Base-by-base conservation (phyloP, 768 basidiomycete species). In the Lyophyllum decastes region DNA sequence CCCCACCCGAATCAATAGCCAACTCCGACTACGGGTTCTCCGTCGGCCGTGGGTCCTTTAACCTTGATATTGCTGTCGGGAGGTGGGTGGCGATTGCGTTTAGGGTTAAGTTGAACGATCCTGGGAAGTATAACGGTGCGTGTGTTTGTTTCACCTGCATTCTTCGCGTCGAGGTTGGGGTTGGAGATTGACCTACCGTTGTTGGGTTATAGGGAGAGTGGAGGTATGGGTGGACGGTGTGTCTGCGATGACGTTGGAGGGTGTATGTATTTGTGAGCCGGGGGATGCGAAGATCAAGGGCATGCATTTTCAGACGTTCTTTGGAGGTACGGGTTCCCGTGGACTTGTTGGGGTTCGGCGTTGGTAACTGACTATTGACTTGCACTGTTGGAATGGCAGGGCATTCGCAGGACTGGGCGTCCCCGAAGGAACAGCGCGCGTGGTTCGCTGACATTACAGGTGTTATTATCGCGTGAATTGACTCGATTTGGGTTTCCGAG, bases 291-390 rank as follows among this genome's bases (percentile, higher is more conserved):
- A 71, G 52, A 81, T 92, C 53, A 84, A 83, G 55, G 90, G 90
- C 8, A 82, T 87, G 68, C 88, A 89, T 67, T 83, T 88, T 50
- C 83, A 90, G 69, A 90, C 89, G 0, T 92, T 91, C 75, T 92
- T 92, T 60, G 89, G 89, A 44, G 88, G 87, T 84, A 62, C 53
- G 75, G 64, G 4, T 19, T 4, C 19, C 40, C 7, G n/a, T n/a
- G n/a, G n/a, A n/a, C n/a, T n/a, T n/a, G n/a, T n/a, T n/a, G n/a
- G n/a, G n/a, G n/a, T n/a, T n/a, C n/a, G n/a, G n/a, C n/a, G n/a
- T n/a, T n/a, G n/a, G n/a, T n/a, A n/a, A n/a, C n/a, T n/a, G n/a
- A n/a, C n/a, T n/a, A n/a, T n/a, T 45, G 43, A 25, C n/a, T 17
- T 21, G 27, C 16, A 11, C 4, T 34, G 45, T 2, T 40, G n/a